These are phyloP conservation scores for Aquilaria yunnanensis DNA, from an alignment of 345 rosid genomes.

Conservation along the genomic window DNA sequence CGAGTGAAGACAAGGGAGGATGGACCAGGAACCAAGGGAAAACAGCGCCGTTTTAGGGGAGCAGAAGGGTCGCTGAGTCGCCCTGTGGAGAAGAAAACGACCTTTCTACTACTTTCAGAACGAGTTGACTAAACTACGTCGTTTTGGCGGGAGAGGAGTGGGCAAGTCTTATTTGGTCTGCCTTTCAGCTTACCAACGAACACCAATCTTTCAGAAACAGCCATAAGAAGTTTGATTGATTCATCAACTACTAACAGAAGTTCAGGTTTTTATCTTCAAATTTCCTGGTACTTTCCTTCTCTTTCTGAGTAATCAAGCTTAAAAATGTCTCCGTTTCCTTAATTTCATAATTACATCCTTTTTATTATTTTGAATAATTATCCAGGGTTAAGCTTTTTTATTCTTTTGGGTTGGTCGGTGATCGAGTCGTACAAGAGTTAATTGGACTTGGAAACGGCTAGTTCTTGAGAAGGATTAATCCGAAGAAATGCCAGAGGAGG, in stretches of 20 bases:
- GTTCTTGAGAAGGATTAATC: constrained; percentile 18
- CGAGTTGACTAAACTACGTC: constrained; percentile 14
- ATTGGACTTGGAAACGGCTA: constrained; percentile 14
- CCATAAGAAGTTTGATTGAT: constrained; percentile 8
- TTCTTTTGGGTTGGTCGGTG: constrained; percentile 14
- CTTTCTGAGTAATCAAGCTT: neutral
- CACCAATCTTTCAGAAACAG: constrained; percentile 21
- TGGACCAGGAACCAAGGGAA: neutral
- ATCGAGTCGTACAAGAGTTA: constrained; percentile 4
- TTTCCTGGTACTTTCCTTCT: neutral
- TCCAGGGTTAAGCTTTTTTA: neutral
- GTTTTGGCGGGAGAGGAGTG: constrained; percentile 16
- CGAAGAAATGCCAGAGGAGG: constrained; percentile 80
- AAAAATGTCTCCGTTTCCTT: too few relatives aligned
- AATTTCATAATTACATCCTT: too few relatives aligned
- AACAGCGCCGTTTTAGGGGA: constrained; percentile 14
- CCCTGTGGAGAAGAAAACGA: constrained; percentile 1
- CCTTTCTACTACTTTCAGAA: constrained; percentile 6
- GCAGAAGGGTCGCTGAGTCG: neutral
- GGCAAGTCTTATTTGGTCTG: constrained; percentile 18
- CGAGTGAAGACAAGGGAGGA: neutral
- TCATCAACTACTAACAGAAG: constrained; percentile 6
- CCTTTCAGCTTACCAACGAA: constrained; percentile 32
- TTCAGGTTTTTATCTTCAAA: constrained; percentile 11
- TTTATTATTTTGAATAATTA: too few relatives aligned